Base-by-base conservation (phyloP, 352 stramenopile species). In the Bremia lactucae region DNA sequence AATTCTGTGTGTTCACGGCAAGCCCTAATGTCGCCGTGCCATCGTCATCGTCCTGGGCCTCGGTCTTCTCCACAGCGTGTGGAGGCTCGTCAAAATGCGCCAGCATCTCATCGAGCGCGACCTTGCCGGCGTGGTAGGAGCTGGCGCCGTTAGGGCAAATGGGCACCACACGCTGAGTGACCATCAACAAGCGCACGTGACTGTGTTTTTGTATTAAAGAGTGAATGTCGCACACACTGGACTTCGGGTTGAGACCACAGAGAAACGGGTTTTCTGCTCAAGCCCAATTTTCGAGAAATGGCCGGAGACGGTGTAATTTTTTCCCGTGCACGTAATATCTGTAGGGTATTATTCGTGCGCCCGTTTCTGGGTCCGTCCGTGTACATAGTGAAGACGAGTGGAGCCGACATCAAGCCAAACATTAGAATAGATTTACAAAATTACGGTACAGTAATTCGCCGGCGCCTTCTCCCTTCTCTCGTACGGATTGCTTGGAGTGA, bases 1-100 rank as follows among this genome's bases (percentile, higher is more conserved):
- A 84, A 52, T 82, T 79, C 53, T 59, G 58, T 29, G 72, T 82
- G 52, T 72, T 68, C 31, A 84, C 56, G 29, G 72, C 67, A 9
- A 84, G 33, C 14, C 75, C 75, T 14, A 86, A 21, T 9, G 58
- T 58, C 26, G 47, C 55, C 10, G 41, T 39, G 34, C 64, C 59
- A 31, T 61, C 50, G 9, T 55, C 1, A 16, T 21, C 42, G 13
- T 55, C 51, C 18, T 57, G 18, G 5, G 34, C 34, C 13, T 59
- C 46, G 5, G 42, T 46, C 18, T 48, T 14, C 37, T 56, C 52
- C 20, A 55, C 46, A 0, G 36, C 16, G 5, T 44, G 46, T 14
- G 45, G 41, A 24, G 55, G 53, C 29, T 16, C 36, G n/a, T 40
- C 25, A 13, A 22, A 36, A 14, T 28, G 26, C 28, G 31, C 25